Evolutionary conservation across 306 rosid genomes (phyloP).

Genomic region (Trichosanthes cucumerina): DNA sequence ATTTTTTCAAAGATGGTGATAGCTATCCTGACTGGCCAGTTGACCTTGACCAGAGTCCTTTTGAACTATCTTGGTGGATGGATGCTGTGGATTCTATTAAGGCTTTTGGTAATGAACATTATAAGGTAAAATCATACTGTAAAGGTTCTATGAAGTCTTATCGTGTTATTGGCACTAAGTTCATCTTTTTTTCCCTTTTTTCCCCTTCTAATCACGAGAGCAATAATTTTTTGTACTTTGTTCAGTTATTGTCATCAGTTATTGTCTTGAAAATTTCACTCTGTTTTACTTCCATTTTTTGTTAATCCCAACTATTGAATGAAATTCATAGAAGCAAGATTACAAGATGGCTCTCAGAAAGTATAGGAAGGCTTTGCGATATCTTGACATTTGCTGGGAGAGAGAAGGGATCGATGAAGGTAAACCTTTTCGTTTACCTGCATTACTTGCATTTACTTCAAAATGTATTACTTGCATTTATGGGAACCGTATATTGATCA

Average conservation of each 20-base stretch:
- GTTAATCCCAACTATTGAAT: not conserved
- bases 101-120: constrained; percentile 58
- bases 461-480: not conserved
- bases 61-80: constrained; percentile 76
- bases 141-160: not conserved
- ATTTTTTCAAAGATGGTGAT: constrained; percentile 85
- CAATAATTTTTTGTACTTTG: not conserved
- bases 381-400: constrained; percentile 90
- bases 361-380: constrained; percentile 73
- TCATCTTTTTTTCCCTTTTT: not conserved
- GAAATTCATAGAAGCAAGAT: constrained; percentile 34
- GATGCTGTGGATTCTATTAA: constrained; percentile 60
- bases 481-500: not conserved
- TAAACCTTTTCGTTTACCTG: not conserved
- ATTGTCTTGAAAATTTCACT: not conserved
- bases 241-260: not conserved
- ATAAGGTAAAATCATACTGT: constrained; percentile 39
- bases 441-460: not conserved
- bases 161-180: not conserved
- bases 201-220: not conserved
- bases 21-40: constrained; percentile 84
- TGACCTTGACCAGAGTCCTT: constrained; percentile 56
- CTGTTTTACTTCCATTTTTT: not conserved
- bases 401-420: constrained; percentile 86
- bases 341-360: constrained; percentile 71